Evolutionary conservation across 1,284 basidiomycete genomes (phyloP).

Genomic region (Apiotrichum laibachii): DNA sequence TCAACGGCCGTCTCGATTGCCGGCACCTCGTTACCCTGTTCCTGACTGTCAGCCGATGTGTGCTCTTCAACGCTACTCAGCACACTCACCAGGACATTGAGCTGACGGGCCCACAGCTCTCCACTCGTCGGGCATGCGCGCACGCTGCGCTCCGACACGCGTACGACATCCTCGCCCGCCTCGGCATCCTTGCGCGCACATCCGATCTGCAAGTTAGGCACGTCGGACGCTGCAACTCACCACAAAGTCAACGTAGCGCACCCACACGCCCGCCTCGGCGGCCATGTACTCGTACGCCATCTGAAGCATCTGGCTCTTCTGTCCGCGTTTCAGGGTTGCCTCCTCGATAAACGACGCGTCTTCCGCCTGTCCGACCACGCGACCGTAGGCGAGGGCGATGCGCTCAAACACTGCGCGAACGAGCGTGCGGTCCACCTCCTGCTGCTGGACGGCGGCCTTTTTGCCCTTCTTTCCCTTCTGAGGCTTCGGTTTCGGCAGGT

Average conservation of each 20-base stretch:
- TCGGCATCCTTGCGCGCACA: background rate
- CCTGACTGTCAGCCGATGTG: conserved; percentile 9
- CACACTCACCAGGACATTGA: conserved; percentile 19
- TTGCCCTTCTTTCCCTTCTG: conserved; percentile 5
- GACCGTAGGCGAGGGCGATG: conserved; percentile 59
- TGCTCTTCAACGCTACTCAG: no score
- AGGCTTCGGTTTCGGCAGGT: conserved; percentile 55
- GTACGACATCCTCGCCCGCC: conserved; percentile 62
- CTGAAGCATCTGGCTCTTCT: conserved; percentile 17
- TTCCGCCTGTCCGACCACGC: conserved; percentile 55
- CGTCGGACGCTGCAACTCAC: conserved; percentile 23
- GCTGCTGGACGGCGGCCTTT: conserved; percentile 4
- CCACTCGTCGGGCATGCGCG: conserved; percentile 43
- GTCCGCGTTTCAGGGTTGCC: conserved; percentile 48
- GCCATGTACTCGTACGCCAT: conserved; percentile 35
- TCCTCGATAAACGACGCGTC: conserved; percentile 59
- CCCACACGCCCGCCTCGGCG: conserved; percentile 44
- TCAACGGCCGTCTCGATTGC: conserved; percentile 12
- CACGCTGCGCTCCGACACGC: conserved; percentile 21
- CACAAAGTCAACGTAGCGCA: conserved; percentile 35
- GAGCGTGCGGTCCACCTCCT: conserved; percentile 57
- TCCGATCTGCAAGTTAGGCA: background rate
- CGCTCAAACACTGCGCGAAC: conserved; percentile 69
- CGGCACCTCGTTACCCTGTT: conserved; percentile 7
- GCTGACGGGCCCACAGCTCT: conserved; percentile 39